A percentile compares a stretch with the other conserved stretches of the same genome.
phyloP scores from a whole-genome alignment of 169 alveolate genomes.

The Eimeria maxima region DNA sequence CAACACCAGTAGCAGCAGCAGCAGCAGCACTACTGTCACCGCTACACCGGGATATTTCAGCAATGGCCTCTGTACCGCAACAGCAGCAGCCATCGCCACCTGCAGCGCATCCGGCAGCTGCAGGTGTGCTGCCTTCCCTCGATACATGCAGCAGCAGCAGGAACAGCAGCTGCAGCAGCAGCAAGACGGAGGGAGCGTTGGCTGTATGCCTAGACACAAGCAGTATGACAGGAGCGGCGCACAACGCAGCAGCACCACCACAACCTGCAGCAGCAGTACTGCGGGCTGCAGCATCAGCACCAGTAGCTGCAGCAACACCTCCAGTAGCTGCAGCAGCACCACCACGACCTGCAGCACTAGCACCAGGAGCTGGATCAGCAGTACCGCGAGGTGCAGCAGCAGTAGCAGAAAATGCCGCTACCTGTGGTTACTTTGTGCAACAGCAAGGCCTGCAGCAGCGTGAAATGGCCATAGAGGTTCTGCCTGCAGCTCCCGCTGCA shows the following conservation, averaged over 20 bases:
- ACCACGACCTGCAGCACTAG: too few species aligned
- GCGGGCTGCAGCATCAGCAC: too few species aligned
- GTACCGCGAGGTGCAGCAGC: neutral
- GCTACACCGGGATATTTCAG: neutral
- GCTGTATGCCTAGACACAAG: neutral
- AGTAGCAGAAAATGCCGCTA: neutral
- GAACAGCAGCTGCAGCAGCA: constrained; percentile 2
- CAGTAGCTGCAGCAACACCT: too few species aligned
- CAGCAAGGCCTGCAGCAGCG: constrained; percentile 14
- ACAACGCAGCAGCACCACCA: neutral
- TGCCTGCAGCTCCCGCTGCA: constrained; percentile 16
- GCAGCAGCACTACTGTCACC: neutral
- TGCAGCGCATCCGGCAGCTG: neutral
- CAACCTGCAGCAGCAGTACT: too few species aligned
- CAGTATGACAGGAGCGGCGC: neutral
- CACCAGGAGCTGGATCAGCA: too few species aligned
- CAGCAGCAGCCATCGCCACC: constrained; percentile 3
- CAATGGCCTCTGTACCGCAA: neutral
- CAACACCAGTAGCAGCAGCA: neutral
- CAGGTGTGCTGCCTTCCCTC: neutral
- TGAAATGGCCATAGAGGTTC: neutral
- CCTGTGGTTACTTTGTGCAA: neutral
- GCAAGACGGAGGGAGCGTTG: neutral
- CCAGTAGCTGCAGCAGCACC: too few species aligned
- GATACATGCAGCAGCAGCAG: neutral